Conservation (phyloP, 306 rosid genomes). For the Sesbania bispinosa region DNA sequence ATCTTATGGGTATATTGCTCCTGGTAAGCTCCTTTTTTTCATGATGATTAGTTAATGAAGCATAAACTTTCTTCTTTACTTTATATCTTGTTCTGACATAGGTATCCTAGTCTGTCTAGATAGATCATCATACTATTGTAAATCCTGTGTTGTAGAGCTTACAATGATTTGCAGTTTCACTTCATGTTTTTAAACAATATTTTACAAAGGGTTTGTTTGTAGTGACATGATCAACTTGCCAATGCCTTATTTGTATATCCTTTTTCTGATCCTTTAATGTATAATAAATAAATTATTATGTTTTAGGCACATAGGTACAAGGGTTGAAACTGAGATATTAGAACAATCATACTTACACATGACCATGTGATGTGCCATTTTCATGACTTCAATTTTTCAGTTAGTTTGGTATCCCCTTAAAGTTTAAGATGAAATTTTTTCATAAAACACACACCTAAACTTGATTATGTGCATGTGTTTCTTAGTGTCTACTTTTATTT, state of each 20-base stretch:
- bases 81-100: background rate
- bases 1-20: conserved; percentile 97
- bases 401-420: background rate
- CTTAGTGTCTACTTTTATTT: background rate
- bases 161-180: background rate
- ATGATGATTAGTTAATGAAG: background rate
- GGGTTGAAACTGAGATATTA: background rate
- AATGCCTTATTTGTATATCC: background rate
- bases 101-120: background rate
- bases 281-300: background rate
- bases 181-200: background rate
- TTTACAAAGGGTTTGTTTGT: background rate
- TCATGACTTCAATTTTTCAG: background rate
- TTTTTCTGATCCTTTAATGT: background rate
- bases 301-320: background rate
- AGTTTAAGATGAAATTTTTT: background rate
- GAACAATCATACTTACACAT: background rate
- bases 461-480: background rate
- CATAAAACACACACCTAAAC: background rate
- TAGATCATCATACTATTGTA: background rate
- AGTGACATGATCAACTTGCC: background rate
- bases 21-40: conserved; percentile 56
- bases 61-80: background rate
- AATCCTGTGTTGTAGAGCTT: background rate
- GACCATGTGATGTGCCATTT: background rate